Evolutionary conservation across 768 basidiomycete species (phyloP), one percentile per base, ranked within the genome.

Genomic region (Tubosaeta brunneosetosa): DNA sequence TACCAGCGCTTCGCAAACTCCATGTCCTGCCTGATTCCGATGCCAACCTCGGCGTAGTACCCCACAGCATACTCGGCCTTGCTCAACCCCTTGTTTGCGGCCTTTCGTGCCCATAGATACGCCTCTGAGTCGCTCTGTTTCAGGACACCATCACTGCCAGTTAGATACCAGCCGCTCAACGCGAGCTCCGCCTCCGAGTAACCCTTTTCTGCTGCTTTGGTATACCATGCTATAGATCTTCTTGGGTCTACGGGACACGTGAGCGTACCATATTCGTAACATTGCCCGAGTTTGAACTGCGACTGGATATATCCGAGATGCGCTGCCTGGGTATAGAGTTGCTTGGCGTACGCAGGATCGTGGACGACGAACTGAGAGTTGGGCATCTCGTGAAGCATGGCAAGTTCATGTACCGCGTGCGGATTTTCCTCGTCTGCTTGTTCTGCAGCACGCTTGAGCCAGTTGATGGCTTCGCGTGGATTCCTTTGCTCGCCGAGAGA

Each of bases 21-120:
- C 43, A 93, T 71, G 63, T 99, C 95, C 64, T 91, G 89, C 74
- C 95, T 95, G 67, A 95, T 87, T 31, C 97, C 97, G 59, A 99
- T 99, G 3, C 94, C 97, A 11, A 94, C 88, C 70, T 98, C 97
- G 0, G 93, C 91, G 68, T 98, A 99, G 71, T 97, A 97, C 25
- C 95, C 97, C 17, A 98, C 95, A 10, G 97, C 97, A 72, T 97
- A 99, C 71, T 99, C 97, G 0, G 97, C 97, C 70, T 97, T 97
- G 66, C 88, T 88, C 61, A 97, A 66, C 6, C 95, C 97, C 71
- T 97, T 97, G 70, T 97, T 97, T 22, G 94, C 97, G 16, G 94
- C 94, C 49, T 91, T 82, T 31, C 94, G 78, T 11, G 95, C 97
- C 97, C 97, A 99, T 37, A 99, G 71, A 70, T 97, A 99, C n/a